phyloP scores from a whole-genome alignment of 768 basidiomycete species.

The Amanita brunnescens region DNA sequence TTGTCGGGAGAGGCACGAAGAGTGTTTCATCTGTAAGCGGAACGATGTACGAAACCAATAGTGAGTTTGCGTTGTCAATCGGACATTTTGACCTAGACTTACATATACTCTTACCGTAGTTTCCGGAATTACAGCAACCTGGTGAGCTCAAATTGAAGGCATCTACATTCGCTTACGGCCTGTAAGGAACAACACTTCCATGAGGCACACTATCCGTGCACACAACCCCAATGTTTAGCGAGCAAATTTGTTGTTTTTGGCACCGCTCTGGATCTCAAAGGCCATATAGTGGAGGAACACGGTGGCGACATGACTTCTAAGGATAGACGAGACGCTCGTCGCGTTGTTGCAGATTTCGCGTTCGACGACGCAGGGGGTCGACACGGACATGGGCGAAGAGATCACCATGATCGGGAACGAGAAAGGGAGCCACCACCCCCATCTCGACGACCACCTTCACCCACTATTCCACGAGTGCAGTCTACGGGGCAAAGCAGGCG shows the following conservation, averaged over 20 bases:
- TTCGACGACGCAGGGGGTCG: slow-evolving; percentile 37
- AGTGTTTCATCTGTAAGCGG: slow-evolving; percentile 91
- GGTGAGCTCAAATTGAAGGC: slow-evolving; percentile 30
- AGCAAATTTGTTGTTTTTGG: slow-evolving; percentile 95
- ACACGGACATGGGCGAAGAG: slow-evolving; percentile 33
- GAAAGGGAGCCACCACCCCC: slow-evolving; percentile 41
- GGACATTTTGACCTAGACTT: no score
- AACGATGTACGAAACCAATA: slow-evolving; percentile 77
- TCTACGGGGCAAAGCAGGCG: slow-evolving; percentile 32
- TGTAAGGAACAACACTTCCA: slow-evolving; percentile 68
- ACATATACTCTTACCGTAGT: slow-evolving; percentile 38
- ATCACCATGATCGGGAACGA: slow-evolving; percentile 33
- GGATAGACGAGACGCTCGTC: slow-evolving; percentile 59
- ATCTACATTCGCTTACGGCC: slow-evolving; percentile 1
- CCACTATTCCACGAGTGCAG: slow-evolving; percentile 12
- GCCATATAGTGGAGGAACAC: slow-evolving; percentile 83
- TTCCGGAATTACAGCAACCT: slow-evolving; percentile 74
- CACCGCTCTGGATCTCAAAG: slow-evolving; percentile 80
- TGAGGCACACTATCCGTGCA: slow-evolving; percentile 70
- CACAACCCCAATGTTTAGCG: slow-evolving; percentile 60
- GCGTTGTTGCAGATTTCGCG: slow-evolving; percentile 66
- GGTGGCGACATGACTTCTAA: slow-evolving; percentile 63
- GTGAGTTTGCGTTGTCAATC: slow-evolving; percentile 47
- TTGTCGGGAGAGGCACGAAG: slow-evolving; percentile 90
- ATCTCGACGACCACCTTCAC: slow-evolving; percentile 16